A percentile compares a stretch with the other conserved stretches of the same genome.
These are phyloP conservation scores for Biancaea sappan DNA, from an alignment of 306 rosid species.

Conservation along the genomic window DNA sequence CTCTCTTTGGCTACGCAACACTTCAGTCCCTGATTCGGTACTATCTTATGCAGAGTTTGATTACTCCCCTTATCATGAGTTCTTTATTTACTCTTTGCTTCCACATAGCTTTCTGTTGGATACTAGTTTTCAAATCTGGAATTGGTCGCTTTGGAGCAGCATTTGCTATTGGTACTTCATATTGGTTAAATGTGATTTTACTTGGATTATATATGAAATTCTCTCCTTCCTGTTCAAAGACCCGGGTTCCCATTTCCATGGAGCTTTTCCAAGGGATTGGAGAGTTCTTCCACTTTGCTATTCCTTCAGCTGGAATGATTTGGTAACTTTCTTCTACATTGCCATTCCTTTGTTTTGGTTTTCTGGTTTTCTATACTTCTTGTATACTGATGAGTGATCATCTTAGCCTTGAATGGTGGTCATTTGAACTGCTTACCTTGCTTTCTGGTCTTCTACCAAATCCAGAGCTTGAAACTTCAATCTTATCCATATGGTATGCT, in stretches of 20 bases:
- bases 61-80: conserved; percentile 58
- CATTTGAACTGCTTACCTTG: conserved; percentile 63
- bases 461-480: conserved; percentile 81
- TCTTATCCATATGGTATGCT: conserved; percentile 48
- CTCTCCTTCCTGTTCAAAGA: conserved; percentile 50
- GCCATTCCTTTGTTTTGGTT: conserved; percentile 40
- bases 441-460: conserved; percentile 74
- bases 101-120: conserved; percentile 73
- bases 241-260: conserved; percentile 50
- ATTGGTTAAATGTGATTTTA: conserved; percentile 77
- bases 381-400: conserved; percentile 33
- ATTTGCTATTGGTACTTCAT: conserved; percentile 62
- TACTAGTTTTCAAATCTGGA: conserved; percentile 59
- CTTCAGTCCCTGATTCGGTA: conserved; percentile 67
- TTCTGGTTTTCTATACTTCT: conserved; percentile 45
- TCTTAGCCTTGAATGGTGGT: conserved; percentile 84
- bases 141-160: conserved; percentile 76
- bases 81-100: conserved; percentile 49
- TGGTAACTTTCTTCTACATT: conserved; percentile 49
- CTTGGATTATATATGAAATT: conserved; percentile 57
- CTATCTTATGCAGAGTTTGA: conserved; percentile 68
- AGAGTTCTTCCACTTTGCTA: conserved; percentile 58
- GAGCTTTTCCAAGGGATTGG: conserved; percentile 56
- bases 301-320: conserved; percentile 84
- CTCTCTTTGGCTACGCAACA: conserved; percentile 70